A percentile compares a stretch with the other conserved stretches of the same genome.
Conservation (phyloP, 345 rosid species). For the Eucalyptus guilfoylei region DNA sequence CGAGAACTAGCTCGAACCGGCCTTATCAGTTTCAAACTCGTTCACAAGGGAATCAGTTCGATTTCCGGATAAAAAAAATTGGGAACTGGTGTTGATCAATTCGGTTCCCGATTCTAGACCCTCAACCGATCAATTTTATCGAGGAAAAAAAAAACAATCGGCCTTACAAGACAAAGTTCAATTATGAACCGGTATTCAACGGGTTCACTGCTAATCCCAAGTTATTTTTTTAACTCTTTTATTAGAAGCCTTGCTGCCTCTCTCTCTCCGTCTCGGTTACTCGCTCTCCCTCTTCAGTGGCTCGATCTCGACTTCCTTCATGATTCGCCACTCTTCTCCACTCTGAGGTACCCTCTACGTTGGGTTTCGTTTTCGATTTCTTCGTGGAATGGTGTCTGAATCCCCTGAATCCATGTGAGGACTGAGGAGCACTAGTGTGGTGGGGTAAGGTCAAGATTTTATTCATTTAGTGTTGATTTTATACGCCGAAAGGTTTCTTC, state of each 20-base stretch:
- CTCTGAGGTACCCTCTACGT: background rate
- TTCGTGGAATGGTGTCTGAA: background rate
- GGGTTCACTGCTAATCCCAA: background rate
- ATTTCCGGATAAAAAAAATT: too few species aligned
- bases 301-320: background rate
- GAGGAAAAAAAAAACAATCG: too few species aligned
- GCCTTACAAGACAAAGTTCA: background rate
- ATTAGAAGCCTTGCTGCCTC: background rate
- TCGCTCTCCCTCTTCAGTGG: background rate
- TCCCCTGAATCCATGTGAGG: background rate
- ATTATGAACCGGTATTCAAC: too few species aligned
- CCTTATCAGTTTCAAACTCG: fast-evolving
- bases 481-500: too few species aligned
- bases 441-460: background rate
- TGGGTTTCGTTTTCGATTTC: background rate
- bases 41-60: background rate
- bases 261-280: background rate
- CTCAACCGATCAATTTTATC: too few species aligned
- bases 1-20: fast-evolving
- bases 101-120: fast-evolving
- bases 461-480: too few species aligned
- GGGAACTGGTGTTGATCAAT: background rate
- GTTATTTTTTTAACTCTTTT: too few species aligned
- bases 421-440: background rate
- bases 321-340: background rate